Percentiles rank a stretch among this genome's conserved stretches.
Conservation (phyloP, 2,329 filamentous ascomycete genomes). For the Sclerotinia spermophila region DNA sequence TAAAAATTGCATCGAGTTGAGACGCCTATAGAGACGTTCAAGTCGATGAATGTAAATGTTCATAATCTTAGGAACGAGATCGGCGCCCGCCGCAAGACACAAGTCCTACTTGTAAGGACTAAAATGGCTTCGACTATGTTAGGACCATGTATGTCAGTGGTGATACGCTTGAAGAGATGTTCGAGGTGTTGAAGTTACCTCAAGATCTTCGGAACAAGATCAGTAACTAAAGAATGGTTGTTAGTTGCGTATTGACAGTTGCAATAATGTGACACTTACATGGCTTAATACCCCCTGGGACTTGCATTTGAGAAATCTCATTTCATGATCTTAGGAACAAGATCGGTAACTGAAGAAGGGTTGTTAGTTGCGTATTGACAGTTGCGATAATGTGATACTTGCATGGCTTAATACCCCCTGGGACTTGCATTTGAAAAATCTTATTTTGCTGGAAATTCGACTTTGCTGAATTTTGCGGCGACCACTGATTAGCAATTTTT, state of each 20-base stretch:
- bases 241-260: not conserved
- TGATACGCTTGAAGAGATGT: slow-evolving; percentile 41
- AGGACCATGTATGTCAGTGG: not conserved
- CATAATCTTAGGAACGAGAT: not conserved
- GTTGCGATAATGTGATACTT: not conserved
- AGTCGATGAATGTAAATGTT: slow-evolving; percentile 40
- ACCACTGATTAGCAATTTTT: not conserved
- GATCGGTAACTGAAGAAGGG: slow-evolving; percentile 29
- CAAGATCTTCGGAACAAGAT: not conserved
- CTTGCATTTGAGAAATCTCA: too few species aligned
- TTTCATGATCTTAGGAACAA: slow-evolving; percentile 54
- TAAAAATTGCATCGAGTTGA: not conserved
- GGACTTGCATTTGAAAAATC: not conserved
- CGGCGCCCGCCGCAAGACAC: too few species aligned
- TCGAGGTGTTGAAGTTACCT: slow-evolving; percentile 43
- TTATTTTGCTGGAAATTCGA: not conserved
- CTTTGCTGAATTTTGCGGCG: not conserved
- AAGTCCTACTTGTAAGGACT: too few species aligned
- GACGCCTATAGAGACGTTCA: slow-evolving; percentile 45
- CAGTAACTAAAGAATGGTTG: not conserved
- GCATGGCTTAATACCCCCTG: not conserved
- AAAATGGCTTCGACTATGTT: too few species aligned
- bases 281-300: not conserved
- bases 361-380: not conserved
- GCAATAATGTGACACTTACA: not conserved